phyloP scores from a whole-genome alignment of 441 rosid genomes.

The Populus trichocarpa region DNA sequence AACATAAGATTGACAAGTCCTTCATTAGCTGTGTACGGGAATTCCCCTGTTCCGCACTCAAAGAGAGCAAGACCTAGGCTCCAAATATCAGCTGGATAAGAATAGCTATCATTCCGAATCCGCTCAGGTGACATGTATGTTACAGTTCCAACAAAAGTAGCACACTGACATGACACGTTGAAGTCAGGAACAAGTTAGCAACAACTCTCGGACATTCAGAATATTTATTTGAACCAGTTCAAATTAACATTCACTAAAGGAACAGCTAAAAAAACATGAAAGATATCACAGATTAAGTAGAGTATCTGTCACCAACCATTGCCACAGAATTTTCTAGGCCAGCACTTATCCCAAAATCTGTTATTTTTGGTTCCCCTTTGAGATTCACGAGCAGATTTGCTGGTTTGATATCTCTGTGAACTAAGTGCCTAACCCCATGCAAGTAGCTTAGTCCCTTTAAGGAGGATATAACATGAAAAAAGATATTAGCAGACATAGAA shows the following conservation, averaged over 20 bases:
- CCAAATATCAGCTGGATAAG: conserved; percentile 98
- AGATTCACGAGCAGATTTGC: conserved; percentile 96
- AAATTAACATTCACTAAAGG: background rate
- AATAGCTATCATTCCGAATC: conserved; percentile 74
- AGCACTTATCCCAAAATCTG: conserved; percentile 96
- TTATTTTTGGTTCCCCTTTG: conserved; percentile 88
- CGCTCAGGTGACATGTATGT: conserved; percentile 98
- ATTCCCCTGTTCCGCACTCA: conserved; percentile 96
- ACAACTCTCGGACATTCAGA: conserved; percentile 5
- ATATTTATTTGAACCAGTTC: background rate
- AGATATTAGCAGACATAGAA: conserved; percentile 7
- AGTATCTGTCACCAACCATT: conserved; percentile 58
- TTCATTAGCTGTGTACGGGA: conserved; percentile 79
- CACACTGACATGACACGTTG: conserved; percentile 65
- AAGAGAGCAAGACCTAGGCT: conserved; percentile 94
- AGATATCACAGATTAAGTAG: conserved; percentile 2
- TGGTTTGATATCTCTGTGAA: conserved; percentile 95
- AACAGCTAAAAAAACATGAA: conserved; percentile 5
- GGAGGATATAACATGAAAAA: conserved; percentile 6
- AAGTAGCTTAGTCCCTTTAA: conserved; percentile 75
- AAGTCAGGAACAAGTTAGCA: conserved; percentile 11
- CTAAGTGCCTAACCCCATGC: conserved; percentile 84
- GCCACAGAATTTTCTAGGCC: conserved; percentile 90
- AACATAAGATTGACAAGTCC: conserved; percentile 96
- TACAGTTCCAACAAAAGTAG: conserved; percentile 97